Conservation (phyloP, 2,329 filamentous ascomycete genomes). For the Colletotrichum horii region DNA sequence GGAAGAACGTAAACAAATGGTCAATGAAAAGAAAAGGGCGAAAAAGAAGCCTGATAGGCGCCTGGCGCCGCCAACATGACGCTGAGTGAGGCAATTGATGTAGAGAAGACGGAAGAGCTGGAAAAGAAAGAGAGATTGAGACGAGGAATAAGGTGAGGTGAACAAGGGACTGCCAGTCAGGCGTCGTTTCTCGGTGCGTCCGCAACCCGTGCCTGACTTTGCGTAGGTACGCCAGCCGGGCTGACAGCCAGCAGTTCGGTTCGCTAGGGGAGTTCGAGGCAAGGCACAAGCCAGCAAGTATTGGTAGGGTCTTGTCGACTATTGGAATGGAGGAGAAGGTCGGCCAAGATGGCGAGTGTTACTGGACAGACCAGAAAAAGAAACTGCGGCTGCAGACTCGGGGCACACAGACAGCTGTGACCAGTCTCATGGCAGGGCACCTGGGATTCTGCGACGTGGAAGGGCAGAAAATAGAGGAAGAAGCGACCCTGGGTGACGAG, state of each 20-base stretch:
- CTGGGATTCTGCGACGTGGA: background rate
- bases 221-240: background rate
- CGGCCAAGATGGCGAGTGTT: background rate
- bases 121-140: background rate
- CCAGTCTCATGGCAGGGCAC: conserved; percentile 3
- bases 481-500: background rate
- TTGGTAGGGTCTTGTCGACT: background rate
- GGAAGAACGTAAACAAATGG: background rate
- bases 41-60: background rate
- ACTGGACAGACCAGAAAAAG: conserved; percentile 5
- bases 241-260: background rate
- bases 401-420: conserved; percentile 5
- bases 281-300: background rate
- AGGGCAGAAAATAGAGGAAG: background rate
- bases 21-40: background rate
- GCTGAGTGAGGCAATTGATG: background rate
- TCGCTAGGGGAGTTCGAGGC: background rate
- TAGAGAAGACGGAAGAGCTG: background rate
- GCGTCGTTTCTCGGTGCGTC: background rate
- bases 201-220: background rate
- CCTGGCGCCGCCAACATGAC: conserved; percentile 14
- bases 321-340: background rate
- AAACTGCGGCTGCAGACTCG: background rate
- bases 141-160: background rate
- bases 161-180: background rate